These are phyloP conservation scores for Helicocarpus griseus DNA, from an alignment of 2,329 filamentous ascomycete species.

Conservation along the genomic window DNA sequence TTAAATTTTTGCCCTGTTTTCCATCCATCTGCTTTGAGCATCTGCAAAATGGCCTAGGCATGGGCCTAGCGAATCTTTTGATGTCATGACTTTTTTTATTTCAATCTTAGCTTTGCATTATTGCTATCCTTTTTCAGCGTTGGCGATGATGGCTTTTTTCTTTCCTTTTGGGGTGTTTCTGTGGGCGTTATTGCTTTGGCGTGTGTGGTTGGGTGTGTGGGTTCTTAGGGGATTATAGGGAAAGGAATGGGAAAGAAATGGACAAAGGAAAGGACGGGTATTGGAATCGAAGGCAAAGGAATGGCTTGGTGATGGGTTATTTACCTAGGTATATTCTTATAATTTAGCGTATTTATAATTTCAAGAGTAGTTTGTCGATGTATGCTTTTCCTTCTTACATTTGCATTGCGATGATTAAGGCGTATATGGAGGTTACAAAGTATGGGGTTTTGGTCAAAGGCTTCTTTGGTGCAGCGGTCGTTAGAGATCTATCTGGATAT, in stretches of 20 bases:
- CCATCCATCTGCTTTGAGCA: background rate
- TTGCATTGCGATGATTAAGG: no score
- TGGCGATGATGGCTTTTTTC: background rate
- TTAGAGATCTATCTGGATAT: no score
- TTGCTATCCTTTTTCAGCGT: background rate
- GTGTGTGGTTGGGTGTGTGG: background rate
- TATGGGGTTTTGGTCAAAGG: no score
- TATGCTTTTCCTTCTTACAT: no score
- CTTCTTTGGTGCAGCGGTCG: no score
- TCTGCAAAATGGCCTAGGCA: background rate
- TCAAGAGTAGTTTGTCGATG: no score
- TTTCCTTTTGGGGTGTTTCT: background rate
- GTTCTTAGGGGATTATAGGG: background rate
- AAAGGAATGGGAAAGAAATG: background rate
- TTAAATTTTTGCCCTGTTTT: background rate
- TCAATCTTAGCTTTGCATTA: no score
- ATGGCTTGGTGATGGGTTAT: background rate
- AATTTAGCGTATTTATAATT: no score
- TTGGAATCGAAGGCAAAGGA: background rate
- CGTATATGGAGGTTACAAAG: no score
- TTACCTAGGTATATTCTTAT: no score
- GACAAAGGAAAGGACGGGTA: no score
- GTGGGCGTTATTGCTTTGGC: background rate
- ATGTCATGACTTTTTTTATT: background rate
- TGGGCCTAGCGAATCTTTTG: background rate